These are phyloP conservation scores for Petunia axillaris DNA, from an alignment of 257 asterid genomes.

Conservation along the genomic window DNA sequence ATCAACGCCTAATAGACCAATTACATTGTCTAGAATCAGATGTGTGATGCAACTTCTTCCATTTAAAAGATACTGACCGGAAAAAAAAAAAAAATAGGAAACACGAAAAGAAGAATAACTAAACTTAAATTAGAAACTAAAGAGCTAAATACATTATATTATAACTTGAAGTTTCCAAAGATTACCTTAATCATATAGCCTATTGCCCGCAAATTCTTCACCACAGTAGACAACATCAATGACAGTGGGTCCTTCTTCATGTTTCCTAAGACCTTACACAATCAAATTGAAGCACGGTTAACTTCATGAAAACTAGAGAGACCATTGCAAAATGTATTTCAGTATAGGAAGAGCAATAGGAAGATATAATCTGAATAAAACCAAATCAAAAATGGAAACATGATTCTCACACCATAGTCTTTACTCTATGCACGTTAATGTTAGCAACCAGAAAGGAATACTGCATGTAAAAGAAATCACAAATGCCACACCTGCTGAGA, in stretches of 20 bases:
- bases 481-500: background rate
- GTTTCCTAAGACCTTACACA: constrained; percentile 79
- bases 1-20: background rate
- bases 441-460: background rate
- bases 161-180: constrained; percentile 10
- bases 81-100: background rate
- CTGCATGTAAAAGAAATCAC: constrained; percentile 1
- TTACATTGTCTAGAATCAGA: constrained; percentile 9
- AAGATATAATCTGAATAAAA: background rate
- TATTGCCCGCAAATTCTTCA: constrained; percentile 68
- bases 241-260: constrained; percentile 81
- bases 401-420: background rate
- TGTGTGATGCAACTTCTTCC: constrained; percentile 1
- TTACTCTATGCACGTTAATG: background rate
- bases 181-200: constrained; percentile 86
- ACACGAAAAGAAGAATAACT: background rate
- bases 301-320: constrained; percentile 7
- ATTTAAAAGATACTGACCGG: constrained; percentile 8
- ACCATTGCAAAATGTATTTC: background rate
- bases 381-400: background rate
- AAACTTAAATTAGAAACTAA: constrained; percentile 9
- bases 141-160: background rate
- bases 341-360: background rate
- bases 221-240: constrained; percentile 78
- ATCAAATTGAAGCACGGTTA: constrained; percentile 4